Evolutionary conservation across 768 basidiomycete genomes (phyloP), one percentile per base, ranked within the genome.

Genomic region (Guyanaporus albipodus): DNA sequence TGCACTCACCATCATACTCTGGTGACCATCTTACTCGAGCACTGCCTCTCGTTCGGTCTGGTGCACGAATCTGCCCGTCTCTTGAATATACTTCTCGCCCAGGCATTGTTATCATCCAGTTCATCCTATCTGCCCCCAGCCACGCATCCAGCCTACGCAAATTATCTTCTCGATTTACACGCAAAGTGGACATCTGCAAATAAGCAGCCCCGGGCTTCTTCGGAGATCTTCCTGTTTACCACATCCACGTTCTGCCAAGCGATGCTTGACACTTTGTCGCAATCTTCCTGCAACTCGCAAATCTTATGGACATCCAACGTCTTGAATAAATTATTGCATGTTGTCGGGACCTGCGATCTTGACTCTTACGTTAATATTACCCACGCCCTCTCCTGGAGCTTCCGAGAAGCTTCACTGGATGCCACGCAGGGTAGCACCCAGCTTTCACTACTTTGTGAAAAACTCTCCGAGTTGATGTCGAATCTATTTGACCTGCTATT

Each of bases 1-100:
- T 79, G 74, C 47, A 66, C 72, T 5, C 71, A 66, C 38, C 69
- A 79, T 50, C 72, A 74, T 24, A 76, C 77, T 6, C 69, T 84
- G 11, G 57, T 79, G 23, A 69, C 62, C 14, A 59, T 68, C 27
- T 69, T 84, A 1, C 69, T 83, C 1, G 74, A 80, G n/a, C 59
- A 77, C n/a, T 70, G 73, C 29, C 58, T 80, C 10, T 55, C 68
- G n/a, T 68, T 73, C 48, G 57, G 66, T 23, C 67, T 83, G 6
- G 43, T 61, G 6, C 54, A 65, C 11, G 75, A 82, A 56, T 72
- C 78, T 19, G 60, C 63, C 9, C 60, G 49, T 15, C 61, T 82
- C 29, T 69, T 83, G 28, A 62, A 62, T 39, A 49, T 57, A 9
- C 54, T 79, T 34, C 66, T 84, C 28, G 58, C 55, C 4, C 57